These are phyloP conservation scores for Pseudocercospora eumusae DNA, from an alignment of 2,329 filamentous ascomycete species.

Conservation along the genomic window DNA sequence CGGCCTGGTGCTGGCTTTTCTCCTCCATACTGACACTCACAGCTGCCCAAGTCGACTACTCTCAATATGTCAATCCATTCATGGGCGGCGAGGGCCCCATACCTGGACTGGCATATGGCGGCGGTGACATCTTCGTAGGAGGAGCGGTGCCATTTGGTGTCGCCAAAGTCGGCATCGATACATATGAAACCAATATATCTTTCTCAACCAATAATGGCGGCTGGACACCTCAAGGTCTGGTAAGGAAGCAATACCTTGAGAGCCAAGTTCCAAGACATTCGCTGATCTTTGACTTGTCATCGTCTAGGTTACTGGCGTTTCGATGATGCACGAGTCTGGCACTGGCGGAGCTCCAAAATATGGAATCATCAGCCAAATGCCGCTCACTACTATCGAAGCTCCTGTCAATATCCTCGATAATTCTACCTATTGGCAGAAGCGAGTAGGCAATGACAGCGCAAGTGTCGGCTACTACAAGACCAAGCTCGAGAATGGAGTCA, in stretches of 20 bases:
- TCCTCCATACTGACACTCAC: slow-evolving; percentile 1
- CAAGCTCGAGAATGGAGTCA: slow-evolving; percentile 56
- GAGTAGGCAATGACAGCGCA: slow-evolving; percentile 44
- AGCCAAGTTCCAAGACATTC: neutral
- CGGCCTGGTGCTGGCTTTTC: neutral
- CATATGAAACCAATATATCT: slow-evolving; percentile 38
- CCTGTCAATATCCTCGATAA: slow-evolving; percentile 45
- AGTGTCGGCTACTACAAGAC: slow-evolving; percentile 65
- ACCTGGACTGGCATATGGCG: slow-evolving; percentile 48
- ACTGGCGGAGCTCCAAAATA: slow-evolving; percentile 72
- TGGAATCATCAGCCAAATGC: slow-evolving; percentile 60
- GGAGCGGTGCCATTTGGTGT: slow-evolving; percentile 47
- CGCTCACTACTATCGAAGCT: slow-evolving; percentile 46
- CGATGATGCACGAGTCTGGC: slow-evolving; percentile 65
- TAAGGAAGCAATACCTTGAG: slow-evolving; percentile 12
- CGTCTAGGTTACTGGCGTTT: slow-evolving; percentile 22
- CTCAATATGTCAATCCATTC: slow-evolving; percentile 53
- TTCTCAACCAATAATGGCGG: slow-evolving; percentile 47
- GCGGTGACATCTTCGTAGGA: slow-evolving; percentile 49
- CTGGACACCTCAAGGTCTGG: slow-evolving; percentile 40
- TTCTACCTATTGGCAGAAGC: slow-evolving; percentile 43
- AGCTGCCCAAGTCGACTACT: slow-evolving; percentile 38
- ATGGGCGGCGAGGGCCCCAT: slow-evolving; percentile 53
- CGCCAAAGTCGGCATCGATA: slow-evolving; percentile 49
- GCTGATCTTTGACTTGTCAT: neutral